These are phyloP conservation scores for Fistulifera solaris DNA, from an alignment of 108 stramenopile genomes.

Conservation along the genomic window DNA sequence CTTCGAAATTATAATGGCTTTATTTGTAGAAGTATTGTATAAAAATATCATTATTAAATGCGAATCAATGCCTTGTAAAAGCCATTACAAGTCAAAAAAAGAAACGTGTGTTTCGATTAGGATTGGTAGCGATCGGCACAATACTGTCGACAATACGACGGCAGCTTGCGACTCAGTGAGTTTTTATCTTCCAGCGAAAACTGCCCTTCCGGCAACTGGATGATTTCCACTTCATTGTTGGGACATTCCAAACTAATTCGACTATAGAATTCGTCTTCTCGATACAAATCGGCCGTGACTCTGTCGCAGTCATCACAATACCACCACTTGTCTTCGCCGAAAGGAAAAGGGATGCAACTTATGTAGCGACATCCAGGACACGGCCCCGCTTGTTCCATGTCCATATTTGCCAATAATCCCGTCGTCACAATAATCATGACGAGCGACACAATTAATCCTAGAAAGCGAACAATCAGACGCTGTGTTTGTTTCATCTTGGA, in stretches of 20 bases:
- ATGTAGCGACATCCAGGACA: conserved; percentile 68
- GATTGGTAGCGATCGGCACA: not conserved
- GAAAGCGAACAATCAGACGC: conserved; percentile 41
- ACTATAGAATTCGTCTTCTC: not conserved
- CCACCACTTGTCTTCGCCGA: conserved; percentile 74
- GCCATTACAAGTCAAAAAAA: too few species aligned
- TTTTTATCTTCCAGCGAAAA: not conserved
- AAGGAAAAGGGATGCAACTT: conserved; percentile 79
- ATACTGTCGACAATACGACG: not conserved
- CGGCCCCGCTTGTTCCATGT: conserved; percentile 27
- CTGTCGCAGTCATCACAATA: conserved; percentile 79
- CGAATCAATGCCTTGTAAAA: too few species aligned
- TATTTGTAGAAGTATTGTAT: too few species aligned
- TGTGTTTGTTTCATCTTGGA: conserved; percentile 15
- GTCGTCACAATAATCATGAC: conserved; percentile 37
- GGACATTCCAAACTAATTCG: not conserved
- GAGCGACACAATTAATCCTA: conserved; percentile 60
- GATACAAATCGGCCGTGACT: conserved; percentile 28
- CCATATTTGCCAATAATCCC: conserved; percentile 6
- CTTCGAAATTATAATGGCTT: too few species aligned
- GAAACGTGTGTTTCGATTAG: too few species aligned
- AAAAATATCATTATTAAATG: too few species aligned
- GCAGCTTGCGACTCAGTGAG: not conserved
- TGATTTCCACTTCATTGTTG: not conserved
- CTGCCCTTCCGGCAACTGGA: not conserved